phyloP scores from a whole-genome alignment of 2,329 filamentous ascomycete genomes.

The Pyrenophora tritici-repentis region DNA sequence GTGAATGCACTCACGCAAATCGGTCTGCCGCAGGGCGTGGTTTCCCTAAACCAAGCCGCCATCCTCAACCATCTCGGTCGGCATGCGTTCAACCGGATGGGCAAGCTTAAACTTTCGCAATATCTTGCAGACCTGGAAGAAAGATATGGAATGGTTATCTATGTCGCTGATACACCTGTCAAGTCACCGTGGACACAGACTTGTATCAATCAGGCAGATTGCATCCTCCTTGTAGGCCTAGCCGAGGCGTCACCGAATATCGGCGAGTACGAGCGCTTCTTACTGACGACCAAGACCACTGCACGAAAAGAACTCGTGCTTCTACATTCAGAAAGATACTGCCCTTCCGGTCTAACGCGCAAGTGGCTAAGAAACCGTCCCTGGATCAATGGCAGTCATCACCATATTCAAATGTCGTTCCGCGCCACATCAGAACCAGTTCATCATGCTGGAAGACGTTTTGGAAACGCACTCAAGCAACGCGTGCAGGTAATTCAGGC shows the following conservation, averaged over 20 bases:
- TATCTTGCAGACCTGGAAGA: constrained; percentile 97
- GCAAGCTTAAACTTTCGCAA: constrained; percentile 91
- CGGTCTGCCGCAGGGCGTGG: constrained; percentile 85
- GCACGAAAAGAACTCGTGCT: constrained; percentile 91
- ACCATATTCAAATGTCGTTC: constrained; percentile 96
- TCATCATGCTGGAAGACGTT: constrained; percentile 73
- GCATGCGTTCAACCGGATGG: constrained; percentile 96
- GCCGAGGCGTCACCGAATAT: constrained; percentile 89
- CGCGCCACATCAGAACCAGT: constrained; percentile 75
- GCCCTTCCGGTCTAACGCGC: constrained; percentile 79
- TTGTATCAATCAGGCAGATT: constrained; percentile 95
- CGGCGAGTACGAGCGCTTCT: constrained; percentile 94
- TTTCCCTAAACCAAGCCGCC: constrained; percentile 87
- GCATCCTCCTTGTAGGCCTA: constrained; percentile 87
- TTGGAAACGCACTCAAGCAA: constrained; percentile 86
- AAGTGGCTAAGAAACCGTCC: constrained; percentile 87
- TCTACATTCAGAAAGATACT: constrained; percentile 87
- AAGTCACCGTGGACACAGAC: constrained; percentile 99
- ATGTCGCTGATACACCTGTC: constrained; percentile 94
- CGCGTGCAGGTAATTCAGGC: constrained; percentile 93
- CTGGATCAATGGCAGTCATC: constrained; percentile 98
- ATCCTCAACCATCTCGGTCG: constrained; percentile 94
- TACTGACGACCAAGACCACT: constrained; percentile 96
- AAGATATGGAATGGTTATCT: constrained; percentile 93
- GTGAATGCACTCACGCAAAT: constrained; percentile 89